These are phyloP conservation scores for Ogataea methylovora DNA, from an alignment of 805 yeast genomes.

Conservation along the genomic window DNA sequence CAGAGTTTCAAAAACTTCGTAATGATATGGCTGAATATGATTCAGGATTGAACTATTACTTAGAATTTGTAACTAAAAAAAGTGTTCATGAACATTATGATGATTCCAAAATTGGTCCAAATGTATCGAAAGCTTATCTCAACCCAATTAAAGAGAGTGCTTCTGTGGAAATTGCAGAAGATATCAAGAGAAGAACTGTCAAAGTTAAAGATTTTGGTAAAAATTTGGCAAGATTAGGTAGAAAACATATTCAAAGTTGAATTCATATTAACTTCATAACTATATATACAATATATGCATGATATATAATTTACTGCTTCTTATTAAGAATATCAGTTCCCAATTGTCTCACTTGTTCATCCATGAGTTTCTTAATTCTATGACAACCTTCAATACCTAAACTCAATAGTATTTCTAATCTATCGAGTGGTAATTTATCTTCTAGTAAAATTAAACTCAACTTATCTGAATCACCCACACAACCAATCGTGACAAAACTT, in stretches of 20 bases:
- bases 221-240: conserved; percentile 14
- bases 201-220: conserved; percentile 18
- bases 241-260: neutral
- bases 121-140: conserved; percentile 54
- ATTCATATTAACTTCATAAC: neutral
- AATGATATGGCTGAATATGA: conserved; percentile 36
- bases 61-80: conserved; percentile 24
- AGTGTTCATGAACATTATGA: conserved; percentile 27
- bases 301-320: conserved; percentile 12
- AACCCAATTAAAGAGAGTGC: conserved; percentile 1
- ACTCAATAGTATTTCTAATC: conserved; percentile 65
- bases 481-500: conserved; percentile 75
- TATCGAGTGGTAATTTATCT: conserved; percentile 78
- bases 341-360: conserved; percentile 68
- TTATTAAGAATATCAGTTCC: conserved; percentile 42
- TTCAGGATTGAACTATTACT: conserved; percentile 54
- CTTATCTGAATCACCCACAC: conserved; percentile 76
- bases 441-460: conserved; percentile 72
- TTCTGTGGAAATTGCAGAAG: conserved; percentile 28
- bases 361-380: conserved; percentile 78
- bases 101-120: conserved; percentile 36
- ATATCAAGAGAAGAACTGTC: conserved; percentile 28
- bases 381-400: conserved; percentile 86
- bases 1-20: conserved; percentile 34
- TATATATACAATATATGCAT: no score